Evolutionary conservation across 768 basidiomycete species (phyloP), one percentile per base, ranked within the genome.

Genomic region (Amanita brunnescens): DNA sequence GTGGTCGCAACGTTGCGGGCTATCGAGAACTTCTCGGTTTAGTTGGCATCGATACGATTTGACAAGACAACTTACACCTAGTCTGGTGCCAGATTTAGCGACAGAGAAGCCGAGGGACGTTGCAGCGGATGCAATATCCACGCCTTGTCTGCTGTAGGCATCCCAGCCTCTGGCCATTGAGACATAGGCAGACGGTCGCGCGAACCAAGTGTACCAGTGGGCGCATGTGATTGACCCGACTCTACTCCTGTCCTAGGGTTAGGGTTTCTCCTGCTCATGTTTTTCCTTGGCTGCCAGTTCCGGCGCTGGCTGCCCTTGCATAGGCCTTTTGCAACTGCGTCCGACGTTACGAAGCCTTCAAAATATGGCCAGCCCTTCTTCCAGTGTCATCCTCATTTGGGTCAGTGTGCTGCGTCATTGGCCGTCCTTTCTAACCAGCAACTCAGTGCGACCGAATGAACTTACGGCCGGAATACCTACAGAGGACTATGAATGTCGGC

Each of bases 391-490:
- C 85, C 91, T 0, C 90, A 95, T 66, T 78, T 96, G 24, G 57
- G 83, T 85, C 54, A 56, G 76, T 30, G 37, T 21, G 6, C 32
- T 49, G 32, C 49, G n/a, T 38, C 33, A 26, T 39, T 26, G 14
- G 21, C 37, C 20, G 16, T 12, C 33, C 33, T 47, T 16, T 48
- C 34, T n/a, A 26, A 39, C 32, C 32, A 6, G 2, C 13, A 48
- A 42, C 30, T 10, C 55, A 85, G 78, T 91, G 35, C 61, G 68
- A 49, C 66, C 73, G 1, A 70, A 79, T 52, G 89, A 96, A 53
- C 69, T 91, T 23, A 95, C 91, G 0, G 85, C 89, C 1, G 92
- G 92, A 24, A 90, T 97, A 54, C 71, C 82, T 1, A 68, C 71
- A 10, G 68, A 74, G 21, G 94, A 98, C 54, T 96, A 93, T 66